A percentile compares a stretch with the other conserved stretches of the same genome.
phyloP scores from a whole-genome alignment of 495 filamentous ascomycete species.

The Zalerion maritima region DNA sequence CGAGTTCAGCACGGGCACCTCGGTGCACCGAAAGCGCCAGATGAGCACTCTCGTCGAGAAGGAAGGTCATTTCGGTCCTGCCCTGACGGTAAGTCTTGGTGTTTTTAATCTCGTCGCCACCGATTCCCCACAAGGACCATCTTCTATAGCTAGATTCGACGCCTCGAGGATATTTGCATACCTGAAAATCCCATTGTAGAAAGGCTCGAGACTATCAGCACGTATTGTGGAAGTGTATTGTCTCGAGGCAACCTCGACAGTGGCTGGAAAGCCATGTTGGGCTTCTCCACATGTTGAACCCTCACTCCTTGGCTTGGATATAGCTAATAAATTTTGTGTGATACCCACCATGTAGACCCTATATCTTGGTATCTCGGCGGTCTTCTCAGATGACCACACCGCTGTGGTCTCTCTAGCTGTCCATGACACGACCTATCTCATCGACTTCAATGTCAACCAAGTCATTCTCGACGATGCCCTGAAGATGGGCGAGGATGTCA shows the following conservation, averaged over 20 bases:
- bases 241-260: too few species aligned
- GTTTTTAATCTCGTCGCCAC: not conserved
- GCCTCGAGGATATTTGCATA: too few species aligned
- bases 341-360: conserved; percentile 33
- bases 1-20: conserved; percentile 27
- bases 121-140: too few species aligned
- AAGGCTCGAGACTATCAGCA: too few species aligned
- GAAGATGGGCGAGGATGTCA: conserved; percentile 25
- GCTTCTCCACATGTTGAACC: too few species aligned
- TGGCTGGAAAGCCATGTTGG: too few species aligned
- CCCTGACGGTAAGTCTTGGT: conserved; percentile 25
- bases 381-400: conserved; percentile 31
- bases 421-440: conserved; percentile 64
- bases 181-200: too few species aligned
- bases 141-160: too few species aligned
- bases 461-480: conserved; percentile 24
- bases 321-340: conserved; percentile 8
- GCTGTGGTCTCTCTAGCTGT: conserved; percentile 50
- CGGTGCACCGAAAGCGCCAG: conserved; percentile 28
- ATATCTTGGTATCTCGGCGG: conserved; percentile 47
- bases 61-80: conserved; percentile 29
- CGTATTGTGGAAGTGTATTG: too few species aligned
- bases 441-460: conserved; percentile 55
- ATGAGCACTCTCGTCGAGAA: conserved; percentile 27
- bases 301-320: not conserved